Evolutionary conservation across 371 early-diverging fungal genomes (phyloP), one percentile per base, ranked within the genome.

Genomic region (Thermomucor indicae-seudaticae): DNA sequence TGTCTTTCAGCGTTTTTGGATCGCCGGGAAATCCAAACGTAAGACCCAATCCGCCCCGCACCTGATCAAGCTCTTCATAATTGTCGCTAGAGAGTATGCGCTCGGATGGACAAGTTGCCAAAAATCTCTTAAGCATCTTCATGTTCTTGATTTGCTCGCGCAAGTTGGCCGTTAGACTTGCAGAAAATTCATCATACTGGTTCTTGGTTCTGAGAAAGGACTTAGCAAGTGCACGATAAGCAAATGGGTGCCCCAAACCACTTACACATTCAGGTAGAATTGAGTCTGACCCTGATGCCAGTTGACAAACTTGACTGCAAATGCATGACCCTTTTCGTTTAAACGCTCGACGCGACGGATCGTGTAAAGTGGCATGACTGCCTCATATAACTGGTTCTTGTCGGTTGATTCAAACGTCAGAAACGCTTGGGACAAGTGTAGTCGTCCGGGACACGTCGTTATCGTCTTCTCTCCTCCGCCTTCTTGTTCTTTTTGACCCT

Each of bases 21-120:
- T 91, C 92, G n/a, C 88, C 85, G 14, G 92, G 91, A 67, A 81
- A 97, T 12, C 95, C 95, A 76, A 88, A 97, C 23, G 78, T 75
- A 32, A 83, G 62, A 2, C 96, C 97, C 20, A 96, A 67, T 4
- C 96, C 91, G 10, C 85, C 85, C 8, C 32, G 64, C 5, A 65
- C 37, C 10, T 41, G 1, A 24, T 62, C 55, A 48, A 67, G 50
- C 8, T 60, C 67, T 29, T 74, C 80, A 5, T 67, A 49, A 19
- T 72, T 61, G n/a, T 84, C 73, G 20, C 83, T 85, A 4, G 64
- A 60, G 5, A 91, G 45, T 14, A 94, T 58, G 6, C 81, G 78
- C 58, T 92, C 93, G 0, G 89, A 85, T 20, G 83, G 63, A 55
- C 90, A 91, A 0, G 89, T 90, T 10, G 65, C 69, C 37, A 92